Conservation (phyloP, 2,329 filamentous ascomycete species). For the Huntiella moniliformis region DNA sequence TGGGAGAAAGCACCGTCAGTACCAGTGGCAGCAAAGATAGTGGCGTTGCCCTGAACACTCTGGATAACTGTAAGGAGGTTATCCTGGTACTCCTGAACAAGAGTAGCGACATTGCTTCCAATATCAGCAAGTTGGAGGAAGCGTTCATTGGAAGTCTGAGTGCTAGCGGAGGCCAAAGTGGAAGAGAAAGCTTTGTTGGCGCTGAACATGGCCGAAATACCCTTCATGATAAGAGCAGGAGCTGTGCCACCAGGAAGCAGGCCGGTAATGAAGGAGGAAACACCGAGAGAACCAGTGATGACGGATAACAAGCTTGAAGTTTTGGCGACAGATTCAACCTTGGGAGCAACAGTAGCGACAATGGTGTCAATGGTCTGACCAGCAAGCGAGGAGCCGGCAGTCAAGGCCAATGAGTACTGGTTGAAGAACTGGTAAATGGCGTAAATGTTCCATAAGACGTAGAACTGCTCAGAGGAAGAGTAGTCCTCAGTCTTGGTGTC, state of each 20-base stretch:
- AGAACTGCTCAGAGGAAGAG: constrained; percentile 15
- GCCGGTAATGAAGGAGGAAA: constrained; percentile 13
- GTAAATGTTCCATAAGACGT: constrained; percentile 17
- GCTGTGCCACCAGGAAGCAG: constrained; percentile 14
- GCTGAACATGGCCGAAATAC: constrained; percentile 8
- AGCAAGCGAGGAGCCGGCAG: constrained; percentile 15
- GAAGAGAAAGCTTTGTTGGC: constrained; percentile 10
- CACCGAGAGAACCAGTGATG: constrained; percentile 12
- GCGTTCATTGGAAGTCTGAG: constrained; percentile 14
- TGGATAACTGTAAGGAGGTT: constrained; percentile 13
- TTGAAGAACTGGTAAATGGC: constrained; percentile 17
- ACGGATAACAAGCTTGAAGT: constrained; percentile 13
- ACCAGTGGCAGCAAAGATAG: constrained; percentile 13
- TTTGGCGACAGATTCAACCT: constrained; percentile 13
- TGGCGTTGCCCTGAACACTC: constrained; percentile 14
- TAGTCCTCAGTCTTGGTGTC: constrained; percentile 13
- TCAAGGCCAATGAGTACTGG: constrained; percentile 16
- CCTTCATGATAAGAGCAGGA: constrained; percentile 13
- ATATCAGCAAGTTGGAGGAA: constrained; percentile 16
- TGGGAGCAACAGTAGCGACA: constrained; percentile 15
- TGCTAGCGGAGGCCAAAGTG: constrained; percentile 11
- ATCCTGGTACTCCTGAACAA: constrained; percentile 16
- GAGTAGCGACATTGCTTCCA: constrained; percentile 13
- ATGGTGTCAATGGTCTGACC: constrained; percentile 15
- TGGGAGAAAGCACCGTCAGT: constrained; percentile 15